Conservation (phyloP, 805 yeast species). For the Myxozyma melibiosi region DNA sequence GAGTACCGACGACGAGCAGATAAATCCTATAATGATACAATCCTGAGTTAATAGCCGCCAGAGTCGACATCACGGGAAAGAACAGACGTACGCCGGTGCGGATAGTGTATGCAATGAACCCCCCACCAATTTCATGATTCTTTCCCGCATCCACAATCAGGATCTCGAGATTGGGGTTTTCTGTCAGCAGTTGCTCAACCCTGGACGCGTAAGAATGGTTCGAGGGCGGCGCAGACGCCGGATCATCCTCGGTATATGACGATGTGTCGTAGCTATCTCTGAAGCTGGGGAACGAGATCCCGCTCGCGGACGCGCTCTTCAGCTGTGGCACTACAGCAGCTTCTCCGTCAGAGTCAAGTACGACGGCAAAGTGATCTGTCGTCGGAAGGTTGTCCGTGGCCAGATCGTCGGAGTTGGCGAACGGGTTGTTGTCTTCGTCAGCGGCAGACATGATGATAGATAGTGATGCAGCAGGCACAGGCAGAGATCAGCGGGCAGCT, state of each 20-base stretch:
- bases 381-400: constrained; percentile 24
- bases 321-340: not conserved
- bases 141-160: constrained; percentile 81
- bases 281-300: constrained; percentile 27
- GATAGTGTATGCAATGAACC: constrained; percentile 83
- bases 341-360: constrained; percentile 15
- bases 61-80: constrained; percentile 34
- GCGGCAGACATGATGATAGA: not conserved
- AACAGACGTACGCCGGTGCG: constrained; percentile 49
- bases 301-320: not conserved
- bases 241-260: constrained; percentile 21
- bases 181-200: constrained; percentile 41
- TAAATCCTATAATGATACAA: constrained; percentile 34
- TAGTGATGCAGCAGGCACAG: not conserved
- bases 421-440: constrained; percentile 49
- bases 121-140: constrained; percentile 71
- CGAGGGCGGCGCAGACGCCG: not conserved
- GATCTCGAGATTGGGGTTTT: constrained; percentile 42
- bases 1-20: constrained; percentile 83
- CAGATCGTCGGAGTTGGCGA: constrained; percentile 41
- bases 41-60: not conserved
- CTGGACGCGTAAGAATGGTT: constrained; percentile 34
- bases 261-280: constrained; percentile 30
- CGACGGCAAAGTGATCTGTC: constrained; percentile 31
- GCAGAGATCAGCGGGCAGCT: not conserved